Evolutionary conservation across 1,139 yeast species (phyloP).

Genomic region (Saccharomyces hybrid): DNA sequence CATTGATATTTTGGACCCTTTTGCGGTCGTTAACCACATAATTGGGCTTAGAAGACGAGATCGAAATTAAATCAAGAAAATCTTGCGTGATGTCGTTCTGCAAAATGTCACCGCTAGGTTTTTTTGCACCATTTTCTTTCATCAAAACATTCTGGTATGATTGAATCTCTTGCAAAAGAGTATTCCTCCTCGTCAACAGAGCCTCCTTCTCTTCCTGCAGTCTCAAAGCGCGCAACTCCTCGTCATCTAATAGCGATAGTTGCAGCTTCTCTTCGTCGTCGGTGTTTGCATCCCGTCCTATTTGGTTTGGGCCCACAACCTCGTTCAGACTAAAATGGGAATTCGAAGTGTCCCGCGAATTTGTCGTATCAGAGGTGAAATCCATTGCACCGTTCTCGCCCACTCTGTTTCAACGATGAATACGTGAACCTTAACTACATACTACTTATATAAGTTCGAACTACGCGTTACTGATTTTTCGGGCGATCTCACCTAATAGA

Average conservation of each 20-base stretch:
- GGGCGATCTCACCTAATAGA: neutral
- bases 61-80: conserved; percentile 5
- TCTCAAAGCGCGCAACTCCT: conserved; percentile 11
- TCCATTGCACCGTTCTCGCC: conserved; percentile 6
- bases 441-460: neutral
- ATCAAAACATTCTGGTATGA: neutral
- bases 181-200: conserved; percentile 13
- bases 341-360: neutral
- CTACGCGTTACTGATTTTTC: neutral
- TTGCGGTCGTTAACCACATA: neutral
- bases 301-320: neutral
- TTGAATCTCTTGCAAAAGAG: conserved; percentile 14
- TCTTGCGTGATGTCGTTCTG: conserved; percentile 4
- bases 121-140: conserved; percentile 6
- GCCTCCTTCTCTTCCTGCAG: conserved; percentile 17
- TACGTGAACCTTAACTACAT: neutral
- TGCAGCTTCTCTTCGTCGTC: neutral
- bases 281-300: neutral
- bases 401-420: neutral
- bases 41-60: neutral
- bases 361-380: conserved; percentile 11
- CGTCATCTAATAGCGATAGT: conserved; percentile 8
- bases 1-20: neutral
- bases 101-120: conserved; percentile 5
- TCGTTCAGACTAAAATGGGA: neutral